These are phyloP conservation scores for Starmera quercuum DNA, from an alignment of 805 yeast genomes.

Conservation along the genomic window DNA sequence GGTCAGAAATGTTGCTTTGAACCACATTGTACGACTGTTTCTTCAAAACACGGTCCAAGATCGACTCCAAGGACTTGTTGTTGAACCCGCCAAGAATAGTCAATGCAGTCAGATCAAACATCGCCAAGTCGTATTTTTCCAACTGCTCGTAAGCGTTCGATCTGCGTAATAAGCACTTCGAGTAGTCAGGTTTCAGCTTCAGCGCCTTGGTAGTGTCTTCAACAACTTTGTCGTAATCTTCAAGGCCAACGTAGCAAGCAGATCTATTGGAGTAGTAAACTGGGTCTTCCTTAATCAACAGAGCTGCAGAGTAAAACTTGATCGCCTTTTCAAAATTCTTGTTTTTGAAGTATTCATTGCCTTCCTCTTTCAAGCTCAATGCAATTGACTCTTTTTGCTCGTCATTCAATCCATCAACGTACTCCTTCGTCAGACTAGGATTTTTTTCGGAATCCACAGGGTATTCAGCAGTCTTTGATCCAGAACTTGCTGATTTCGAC, in stretches of 20 bases:
- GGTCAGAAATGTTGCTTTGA: constrained; percentile 43
- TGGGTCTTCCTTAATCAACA: constrained; percentile 71
- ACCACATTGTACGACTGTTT: constrained; percentile 71
- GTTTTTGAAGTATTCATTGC: constrained; percentile 68
- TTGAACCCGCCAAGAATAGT: constrained; percentile 79
- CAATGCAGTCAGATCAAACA: constrained; percentile 85
- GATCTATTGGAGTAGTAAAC: constrained; percentile 93
- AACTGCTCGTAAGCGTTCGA: constrained; percentile 85
- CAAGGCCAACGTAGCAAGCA: constrained; percentile 84
- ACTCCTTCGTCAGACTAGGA: constrained; percentile 46
- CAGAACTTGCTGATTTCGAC: constrained; percentile 19
- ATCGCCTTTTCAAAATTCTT: constrained; percentile 73
- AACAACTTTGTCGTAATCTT: constrained; percentile 75
- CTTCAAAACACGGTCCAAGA: constrained; percentile 81
- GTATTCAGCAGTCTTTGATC: constrained; percentile 21
- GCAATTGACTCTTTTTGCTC: constrained; percentile 60
- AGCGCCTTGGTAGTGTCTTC: constrained; percentile 85
- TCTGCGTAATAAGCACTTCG: constrained; percentile 88
- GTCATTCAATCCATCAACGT: constrained; percentile 35
- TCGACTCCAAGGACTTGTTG: constrained; percentile 67
- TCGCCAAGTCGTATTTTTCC: constrained; percentile 74
- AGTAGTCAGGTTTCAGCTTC: constrained; percentile 78
- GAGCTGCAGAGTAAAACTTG: constrained; percentile 70
- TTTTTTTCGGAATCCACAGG: constrained; percentile 52
- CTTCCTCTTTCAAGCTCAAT: constrained; percentile 76